Evolutionary conservation across 352 stramenopile genomes (phyloP).

Genomic region (Pythium rishiriense): DNA sequence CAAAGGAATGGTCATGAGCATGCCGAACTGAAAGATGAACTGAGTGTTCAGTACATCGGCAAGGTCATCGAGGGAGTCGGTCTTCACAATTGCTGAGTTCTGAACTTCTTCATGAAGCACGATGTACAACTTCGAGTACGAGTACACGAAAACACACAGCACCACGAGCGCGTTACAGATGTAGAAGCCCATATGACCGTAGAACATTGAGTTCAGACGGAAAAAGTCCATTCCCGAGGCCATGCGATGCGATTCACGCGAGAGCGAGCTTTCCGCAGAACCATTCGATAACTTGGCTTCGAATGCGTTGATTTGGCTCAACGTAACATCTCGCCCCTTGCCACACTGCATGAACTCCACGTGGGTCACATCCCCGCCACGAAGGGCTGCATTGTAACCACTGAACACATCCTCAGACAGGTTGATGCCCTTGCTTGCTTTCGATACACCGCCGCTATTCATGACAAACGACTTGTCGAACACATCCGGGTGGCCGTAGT

Average conservation of each 20-base stretch:
- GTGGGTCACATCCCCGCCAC: slow-evolving; percentile 77
- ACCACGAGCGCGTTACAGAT: slow-evolving; percentile 84
- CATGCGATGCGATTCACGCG: slow-evolving; percentile 82
- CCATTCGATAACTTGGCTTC: slow-evolving; percentile 87
- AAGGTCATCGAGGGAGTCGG: slow-evolving; percentile 66
- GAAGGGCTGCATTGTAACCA: slow-evolving; percentile 81
- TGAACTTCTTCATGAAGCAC: slow-evolving; percentile 75
- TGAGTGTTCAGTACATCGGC: slow-evolving; percentile 82
- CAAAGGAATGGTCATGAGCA: slow-evolving; percentile 86
- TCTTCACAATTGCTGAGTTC: slow-evolving; percentile 75
- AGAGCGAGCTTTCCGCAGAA: slow-evolving; percentile 78
- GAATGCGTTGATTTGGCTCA: slow-evolving; percentile 88
- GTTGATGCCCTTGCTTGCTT: slow-evolving; percentile 89
- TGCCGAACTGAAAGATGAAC: slow-evolving; percentile 90
- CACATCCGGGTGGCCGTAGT: slow-evolving; percentile 89
- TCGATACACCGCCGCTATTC: slow-evolving; percentile 82
- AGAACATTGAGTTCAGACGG: slow-evolving; percentile 89
- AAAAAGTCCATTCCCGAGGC: slow-evolving; percentile 86
- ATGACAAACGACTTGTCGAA: slow-evolving; percentile 90
- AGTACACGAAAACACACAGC: slow-evolving; percentile 79
- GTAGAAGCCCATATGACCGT: slow-evolving; percentile 89
- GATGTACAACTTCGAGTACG: slow-evolving; percentile 87
- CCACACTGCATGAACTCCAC: slow-evolving; percentile 89
- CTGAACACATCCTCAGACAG: slow-evolving; percentile 89
- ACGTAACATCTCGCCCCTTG: slow-evolving; percentile 85